These are phyloP conservation scores for Stemphylium lycopersici DNA, from an alignment of 2,329 filamentous ascomycete species.

Conservation along the genomic window DNA sequence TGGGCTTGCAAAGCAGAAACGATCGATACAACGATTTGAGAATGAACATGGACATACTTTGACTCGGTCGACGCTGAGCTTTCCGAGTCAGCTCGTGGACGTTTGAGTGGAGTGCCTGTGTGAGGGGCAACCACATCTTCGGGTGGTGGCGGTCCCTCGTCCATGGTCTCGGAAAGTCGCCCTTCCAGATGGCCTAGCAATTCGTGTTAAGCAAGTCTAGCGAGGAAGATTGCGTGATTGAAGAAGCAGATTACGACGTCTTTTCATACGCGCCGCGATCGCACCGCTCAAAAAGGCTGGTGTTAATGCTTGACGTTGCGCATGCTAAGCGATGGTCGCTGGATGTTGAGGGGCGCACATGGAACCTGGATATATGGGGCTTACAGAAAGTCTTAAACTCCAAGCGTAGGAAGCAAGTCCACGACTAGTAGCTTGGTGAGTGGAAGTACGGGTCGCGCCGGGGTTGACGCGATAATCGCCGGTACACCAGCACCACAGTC, in stretches of 20 bases:
- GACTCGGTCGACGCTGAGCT: slow-evolving; percentile 43
- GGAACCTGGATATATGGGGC: slow-evolving; percentile 23
- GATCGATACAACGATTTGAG: background rate
- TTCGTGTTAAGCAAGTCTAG: slow-evolving; percentile 21
- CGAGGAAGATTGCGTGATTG: slow-evolving; percentile 18
- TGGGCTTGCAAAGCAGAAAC: background rate
- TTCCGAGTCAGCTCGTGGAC: slow-evolving; percentile 39
- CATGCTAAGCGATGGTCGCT: slow-evolving; percentile 26
- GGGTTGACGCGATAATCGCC: slow-evolving; percentile 2
- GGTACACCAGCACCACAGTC: background rate
- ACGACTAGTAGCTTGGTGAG: slow-evolving; percentile 12
- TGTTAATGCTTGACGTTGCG: slow-evolving; percentile 26
- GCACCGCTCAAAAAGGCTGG: slow-evolving; percentile 12
- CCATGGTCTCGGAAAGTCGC: slow-evolving; percentile 45
- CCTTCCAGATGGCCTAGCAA: slow-evolving; percentile 18
- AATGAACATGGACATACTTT: slow-evolving; percentile 35
- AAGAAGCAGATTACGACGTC: slow-evolving; percentile 3
- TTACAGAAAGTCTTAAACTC: slow-evolving; percentile 12
- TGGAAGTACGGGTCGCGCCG: background rate
- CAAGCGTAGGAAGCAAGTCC: slow-evolving; percentile 17
- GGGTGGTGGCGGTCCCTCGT: slow-evolving; percentile 46
- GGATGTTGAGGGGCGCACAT: slow-evolving; percentile 28
- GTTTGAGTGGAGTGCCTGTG: slow-evolving; percentile 44
- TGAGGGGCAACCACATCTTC: slow-evolving; percentile 43
- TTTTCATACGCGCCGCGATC: slow-evolving; percentile 10